A percentile compares a stretch with the other conserved stretches of the same genome.
Conservation (phyloP, 768 basidiomycete genomes). For the Hygrocybe punicea region DNA sequence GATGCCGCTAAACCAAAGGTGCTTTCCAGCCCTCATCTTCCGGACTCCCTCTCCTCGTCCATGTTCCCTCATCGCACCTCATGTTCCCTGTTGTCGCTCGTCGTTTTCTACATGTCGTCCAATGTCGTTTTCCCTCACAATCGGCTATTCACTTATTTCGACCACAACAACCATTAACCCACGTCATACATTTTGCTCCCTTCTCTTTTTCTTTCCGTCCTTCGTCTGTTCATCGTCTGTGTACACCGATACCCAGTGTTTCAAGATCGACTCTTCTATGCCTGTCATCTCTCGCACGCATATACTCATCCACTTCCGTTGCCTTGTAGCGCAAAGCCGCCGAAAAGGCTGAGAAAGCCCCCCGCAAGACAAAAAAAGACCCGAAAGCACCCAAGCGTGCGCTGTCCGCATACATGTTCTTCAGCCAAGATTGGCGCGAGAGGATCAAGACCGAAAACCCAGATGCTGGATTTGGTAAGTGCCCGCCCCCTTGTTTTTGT, state of each 20-base stretch:
- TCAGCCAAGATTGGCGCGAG: conserved; percentile 93
- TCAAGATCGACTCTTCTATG: too few species aligned
- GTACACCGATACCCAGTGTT: not conserved
- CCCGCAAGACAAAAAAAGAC: conserved; percentile 68
- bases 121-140: not conserved
- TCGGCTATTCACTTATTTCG: too few species aligned
- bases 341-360: conserved; percentile 63
- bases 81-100: not conserved
- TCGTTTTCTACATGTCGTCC: not conserved
- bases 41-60: conserved; percentile 10
- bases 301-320: too few species aligned
- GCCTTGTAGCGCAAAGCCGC: conserved; percentile 64
- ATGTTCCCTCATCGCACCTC: not conserved
- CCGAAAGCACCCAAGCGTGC: conserved; percentile 87
- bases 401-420: conserved; percentile 98
- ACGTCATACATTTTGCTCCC: not conserved
- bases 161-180: too few species aligned
- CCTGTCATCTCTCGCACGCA: too few species aligned
- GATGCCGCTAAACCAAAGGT: conserved; percentile 70
- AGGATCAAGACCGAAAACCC: conserved; percentile 95
- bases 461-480: conserved; percentile 83
- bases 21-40: conserved; percentile 24
- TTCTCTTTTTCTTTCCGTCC: not conserved
- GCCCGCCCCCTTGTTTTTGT: conserved; percentile 3
- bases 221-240: not conserved